These are phyloP conservation scores for Coemansia sp. DNA, from an alignment of 192 early-diverging fungal species.

Conservation along the genomic window DNA sequence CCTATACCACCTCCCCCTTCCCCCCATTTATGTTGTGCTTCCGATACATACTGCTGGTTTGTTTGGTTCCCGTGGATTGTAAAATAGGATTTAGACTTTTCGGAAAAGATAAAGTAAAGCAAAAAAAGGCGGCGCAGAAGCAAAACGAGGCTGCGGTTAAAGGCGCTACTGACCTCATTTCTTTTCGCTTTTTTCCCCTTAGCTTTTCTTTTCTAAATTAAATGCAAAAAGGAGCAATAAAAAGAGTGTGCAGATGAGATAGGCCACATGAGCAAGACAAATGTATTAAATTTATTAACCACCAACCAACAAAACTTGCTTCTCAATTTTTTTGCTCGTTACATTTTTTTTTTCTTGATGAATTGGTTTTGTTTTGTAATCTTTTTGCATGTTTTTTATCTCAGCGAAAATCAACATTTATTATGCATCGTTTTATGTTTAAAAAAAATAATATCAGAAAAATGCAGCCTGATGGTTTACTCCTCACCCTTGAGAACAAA, in stretches of 20 bases:
- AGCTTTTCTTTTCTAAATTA: constrained; percentile 6
- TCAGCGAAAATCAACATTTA: background rate
- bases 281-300: constrained; percentile 1
- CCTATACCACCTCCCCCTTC: background rate
- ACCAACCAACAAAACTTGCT: background rate
- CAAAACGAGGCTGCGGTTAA: background rate
- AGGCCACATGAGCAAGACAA: constrained; percentile 4
- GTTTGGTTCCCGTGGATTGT: background rate
- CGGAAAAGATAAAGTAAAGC: background rate
- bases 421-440: background rate
- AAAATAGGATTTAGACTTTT: background rate
- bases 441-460: background rate
- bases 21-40: background rate
- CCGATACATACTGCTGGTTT: background rate
- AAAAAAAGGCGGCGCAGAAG: background rate
- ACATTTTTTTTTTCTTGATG: no score
- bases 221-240: constrained; percentile 7
- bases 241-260: constrained; percentile 4
- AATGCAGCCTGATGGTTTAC: background rate
- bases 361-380: background rate
- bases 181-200: background rate
- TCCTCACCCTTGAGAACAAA: background rate
- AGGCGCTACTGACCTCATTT: background rate
- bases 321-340: background rate
- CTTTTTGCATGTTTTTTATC: background rate